Evolutionary conservation across 352 stramenopile species (phyloP), one percentile per base, ranked within the genome.

Genomic region (Pythium phragmiticola): DNA sequence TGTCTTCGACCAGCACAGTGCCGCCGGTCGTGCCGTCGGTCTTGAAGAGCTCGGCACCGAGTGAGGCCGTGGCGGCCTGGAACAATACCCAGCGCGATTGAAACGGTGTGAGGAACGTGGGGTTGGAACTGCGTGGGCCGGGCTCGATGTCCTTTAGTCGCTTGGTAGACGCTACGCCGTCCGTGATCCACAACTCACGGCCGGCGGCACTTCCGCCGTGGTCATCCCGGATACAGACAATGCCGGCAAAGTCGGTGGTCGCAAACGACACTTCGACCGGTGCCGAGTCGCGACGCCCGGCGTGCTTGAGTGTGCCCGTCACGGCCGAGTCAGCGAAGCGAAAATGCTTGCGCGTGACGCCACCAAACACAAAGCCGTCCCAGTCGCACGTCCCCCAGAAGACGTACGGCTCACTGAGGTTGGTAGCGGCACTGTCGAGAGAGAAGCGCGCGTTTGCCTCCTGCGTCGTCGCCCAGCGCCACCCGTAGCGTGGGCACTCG

Each of bases 371-470:
- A 52, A 82, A 91, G 1, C 78, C 82, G 7, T 65, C 46, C 88
- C 88, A 96, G 21, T 87, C 82, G 47, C 88, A 96, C 16, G 75
- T 57, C n/a, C 73, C 70, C 62, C 73, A 90, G 62, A 89, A 96
- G n/a, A 91, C 78, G 48, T 75, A 84, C 23, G 72, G 61, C 55
- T 81, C 71, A 11, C 45, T 70, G 4, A 68, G 17, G 34, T 65
- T 69, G 41, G 13, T 19, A 41, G 21, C 26, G 14, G 8, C 21
- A 16, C 9, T 30, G 21, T 34, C 8, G 53, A 48, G 13, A 28
- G 14, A 19, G 42, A 85, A 81, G 4, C 68, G 23, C 4, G 28
- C 14, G 4, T 33, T 57, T 2, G 65, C 72, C 42, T 94, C 74
- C 1, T 52, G 67, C 7, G 83, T 89, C 3, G 70, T 82, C 9